Conservation (phyloP, 1,139 yeast species). For the Starmera stellimalicola region DNA sequence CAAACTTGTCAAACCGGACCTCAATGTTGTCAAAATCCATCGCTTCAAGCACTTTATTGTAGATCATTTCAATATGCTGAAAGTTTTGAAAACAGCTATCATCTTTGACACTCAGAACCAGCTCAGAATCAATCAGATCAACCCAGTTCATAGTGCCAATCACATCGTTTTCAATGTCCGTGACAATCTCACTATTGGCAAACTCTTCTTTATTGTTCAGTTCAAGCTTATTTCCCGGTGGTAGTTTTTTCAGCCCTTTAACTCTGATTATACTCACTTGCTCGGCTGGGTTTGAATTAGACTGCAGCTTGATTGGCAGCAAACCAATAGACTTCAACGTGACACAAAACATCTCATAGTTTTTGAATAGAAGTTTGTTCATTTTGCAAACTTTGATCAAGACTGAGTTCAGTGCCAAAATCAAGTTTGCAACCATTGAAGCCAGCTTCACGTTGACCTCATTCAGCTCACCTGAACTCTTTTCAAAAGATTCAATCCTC, state of each 20-base stretch:
- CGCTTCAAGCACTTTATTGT: conserved; percentile 12
- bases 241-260: conserved; percentile 51
- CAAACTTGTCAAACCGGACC: conserved; percentile 14
- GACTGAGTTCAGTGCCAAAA: conserved; percentile 20
- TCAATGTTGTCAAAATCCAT: conserved; percentile 17
- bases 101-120: conserved; percentile 3
- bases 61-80: conserved; percentile 12
- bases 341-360: conserved; percentile 22
- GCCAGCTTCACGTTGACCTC: conserved; percentile 16
- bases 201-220: conserved; percentile 8
- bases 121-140: conserved; percentile 8
- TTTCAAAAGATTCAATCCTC: conserved; percentile 43
- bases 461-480: conserved; percentile 18
- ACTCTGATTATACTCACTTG: conserved; percentile 49
- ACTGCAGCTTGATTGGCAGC: conserved; percentile 31
- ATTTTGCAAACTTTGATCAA: conserved; percentile 21
- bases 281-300: conserved; percentile 29
- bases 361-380: conserved; percentile 19
- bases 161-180: conserved; percentile 14
- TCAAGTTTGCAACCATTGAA: conserved; percentile 15
- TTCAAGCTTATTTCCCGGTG: conserved; percentile 13
- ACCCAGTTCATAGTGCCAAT: conserved; percentile 10
- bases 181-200: conserved; percentile 10
- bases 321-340: conserved; percentile 71
- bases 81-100: conserved; percentile 6